Base-by-base conservation (phyloP, 345 rosid species). In the Eutrema heterophyllum region DNA sequence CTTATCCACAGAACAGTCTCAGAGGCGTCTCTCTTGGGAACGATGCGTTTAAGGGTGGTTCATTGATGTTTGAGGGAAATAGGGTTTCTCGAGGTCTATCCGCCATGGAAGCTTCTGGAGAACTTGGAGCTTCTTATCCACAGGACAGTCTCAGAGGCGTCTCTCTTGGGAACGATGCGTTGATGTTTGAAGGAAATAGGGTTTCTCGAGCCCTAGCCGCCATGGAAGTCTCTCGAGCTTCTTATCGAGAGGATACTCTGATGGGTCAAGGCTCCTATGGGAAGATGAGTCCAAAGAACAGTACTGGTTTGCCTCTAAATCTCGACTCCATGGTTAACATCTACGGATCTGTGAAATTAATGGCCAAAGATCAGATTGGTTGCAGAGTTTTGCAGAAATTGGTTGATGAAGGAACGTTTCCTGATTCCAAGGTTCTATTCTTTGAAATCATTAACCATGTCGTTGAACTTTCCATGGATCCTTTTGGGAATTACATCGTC, bases 321-420 rank as follows among this genome's bases (percentile, higher is more conserved):
- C 64, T 82, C 0, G 64, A 56, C 27, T 79, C 85, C 10, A 66
- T 84, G 81, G 78, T 71, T 58, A 75, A 77, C 64, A 70, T 79
- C 10, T 79, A 79, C 1, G 84, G 87, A 67, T 79, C 78, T 70
- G 78, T 87, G 10, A 67, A 44, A 61, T 64, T 49, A 21, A 79
- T 87, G 91, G 88, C 88, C 0, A 77, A 75, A 74, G 84, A 85
- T 72, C 88, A 87, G 61, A 71, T 79, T 51, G 87, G 83, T 70
- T 87, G 81, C 43, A 50, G 89, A 57, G 65, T 80, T 57, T 62
- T 87, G 45, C 92, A 85, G 74, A 76, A 79, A 50, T 30, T 84
- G 9, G 75, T 87, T 18, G 83, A 84, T 6, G 79, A 84, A 80
- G 92, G 89, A 76, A 65, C 78, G 7, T 50, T 38, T 27, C 50